Percentiles rank a stretch among this genome's conserved stretches.
Evolutionary conservation across 805 yeast genomes (phyloP).

Genomic region (Metschnikowia corniflorae): DNA sequence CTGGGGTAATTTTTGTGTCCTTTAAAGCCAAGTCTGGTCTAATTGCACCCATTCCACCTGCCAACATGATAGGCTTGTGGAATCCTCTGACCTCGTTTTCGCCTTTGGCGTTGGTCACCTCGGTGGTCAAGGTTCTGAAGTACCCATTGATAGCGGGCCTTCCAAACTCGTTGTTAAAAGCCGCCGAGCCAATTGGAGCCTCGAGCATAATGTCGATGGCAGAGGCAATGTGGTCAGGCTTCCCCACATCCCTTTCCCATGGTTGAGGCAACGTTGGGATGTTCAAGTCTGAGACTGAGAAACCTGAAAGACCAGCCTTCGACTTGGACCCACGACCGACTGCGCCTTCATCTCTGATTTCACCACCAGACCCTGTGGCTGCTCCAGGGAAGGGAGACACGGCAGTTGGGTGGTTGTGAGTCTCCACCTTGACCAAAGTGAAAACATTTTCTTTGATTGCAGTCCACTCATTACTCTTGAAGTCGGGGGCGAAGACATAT

Average conservation of each 20-base stretch:
- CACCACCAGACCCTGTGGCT: slow-evolving; percentile 99
- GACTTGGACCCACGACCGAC: slow-evolving; percentile 98
- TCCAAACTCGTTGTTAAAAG: slow-evolving; percentile 98
- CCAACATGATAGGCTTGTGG: slow-evolving; percentile 99
- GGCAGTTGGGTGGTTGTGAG: slow-evolving; percentile 99
- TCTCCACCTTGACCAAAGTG: slow-evolving; percentile 92
- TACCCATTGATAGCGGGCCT: slow-evolving; percentile 96
- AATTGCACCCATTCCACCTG: slow-evolving; percentile 98
- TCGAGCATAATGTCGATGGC: slow-evolving; percentile 92
- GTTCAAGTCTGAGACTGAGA: slow-evolving; percentile 81
- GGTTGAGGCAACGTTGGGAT: slow-evolving; percentile 88
- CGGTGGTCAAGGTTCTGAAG: slow-evolving; percentile 89
- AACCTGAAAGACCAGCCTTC: slow-evolving; percentile 94
- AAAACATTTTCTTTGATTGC: slow-evolving; percentile 76
- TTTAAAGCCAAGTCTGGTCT: slow-evolving; percentile 91
- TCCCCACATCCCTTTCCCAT: slow-evolving; percentile 91
- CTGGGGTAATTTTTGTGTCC: slow-evolving; percentile 84
- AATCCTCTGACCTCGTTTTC: slow-evolving; percentile 83
- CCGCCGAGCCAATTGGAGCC: slow-evolving; percentile 97
- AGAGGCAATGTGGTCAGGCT: slow-evolving; percentile 90
- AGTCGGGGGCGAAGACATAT: slow-evolving; percentile 74
- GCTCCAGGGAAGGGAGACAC: slow-evolving; percentile 99
- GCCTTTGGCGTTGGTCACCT: slow-evolving; percentile 59
- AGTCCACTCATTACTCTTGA: slow-evolving; percentile 66
- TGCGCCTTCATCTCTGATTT: slow-evolving; percentile 99